Evolutionary conservation across 192 early-diverging fungal species (phyloP).

Genomic region (Lobosporangium transversale): DNA sequence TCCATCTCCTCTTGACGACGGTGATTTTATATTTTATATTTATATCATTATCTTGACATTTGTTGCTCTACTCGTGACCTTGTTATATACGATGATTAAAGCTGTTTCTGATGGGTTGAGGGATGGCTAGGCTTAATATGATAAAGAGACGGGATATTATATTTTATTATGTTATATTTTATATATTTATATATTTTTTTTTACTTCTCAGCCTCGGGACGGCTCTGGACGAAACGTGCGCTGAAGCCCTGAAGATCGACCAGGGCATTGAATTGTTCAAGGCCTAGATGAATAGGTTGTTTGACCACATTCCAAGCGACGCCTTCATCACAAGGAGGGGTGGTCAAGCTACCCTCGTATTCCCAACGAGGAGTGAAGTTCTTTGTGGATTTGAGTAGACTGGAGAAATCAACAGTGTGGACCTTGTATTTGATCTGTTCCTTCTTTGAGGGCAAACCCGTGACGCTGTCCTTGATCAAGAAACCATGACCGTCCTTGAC

Average conservation of each 20-base stretch:
- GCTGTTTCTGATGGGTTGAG: too few species aligned
- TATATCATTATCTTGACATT: too few species aligned
- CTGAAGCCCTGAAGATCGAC: constrained; percentile 55
- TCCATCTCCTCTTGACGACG: too few species aligned
- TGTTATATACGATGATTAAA: too few species aligned
- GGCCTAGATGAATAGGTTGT: constrained; percentile 34
- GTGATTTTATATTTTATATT: too few species aligned
- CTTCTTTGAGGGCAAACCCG: background rate
- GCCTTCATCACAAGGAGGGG: constrained; percentile 71
- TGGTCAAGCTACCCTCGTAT: constrained; percentile 69
- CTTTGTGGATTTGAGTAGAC: background rate
- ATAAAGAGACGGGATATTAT: background rate
- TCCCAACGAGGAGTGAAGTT: constrained; percentile 36
- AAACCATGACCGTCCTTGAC: constrained; percentile 4
- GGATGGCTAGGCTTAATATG: background rate
- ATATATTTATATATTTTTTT: too few species aligned
- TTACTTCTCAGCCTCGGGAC: background rate
- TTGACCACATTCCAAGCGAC: constrained; percentile 63
- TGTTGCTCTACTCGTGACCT: too few species aligned
- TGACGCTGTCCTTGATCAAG: constrained; percentile 8
- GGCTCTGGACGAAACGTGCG: constrained; percentile 45
- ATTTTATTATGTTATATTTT: background rate
- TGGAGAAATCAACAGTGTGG: constrained; percentile 9
- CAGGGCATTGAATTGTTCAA: constrained; percentile 46
- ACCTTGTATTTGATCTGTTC: constrained; percentile 32